Evolutionary conservation across 1,284 basidiomycete species (phyloP).

Genomic region (Naganishia liquefaciens): DNA sequence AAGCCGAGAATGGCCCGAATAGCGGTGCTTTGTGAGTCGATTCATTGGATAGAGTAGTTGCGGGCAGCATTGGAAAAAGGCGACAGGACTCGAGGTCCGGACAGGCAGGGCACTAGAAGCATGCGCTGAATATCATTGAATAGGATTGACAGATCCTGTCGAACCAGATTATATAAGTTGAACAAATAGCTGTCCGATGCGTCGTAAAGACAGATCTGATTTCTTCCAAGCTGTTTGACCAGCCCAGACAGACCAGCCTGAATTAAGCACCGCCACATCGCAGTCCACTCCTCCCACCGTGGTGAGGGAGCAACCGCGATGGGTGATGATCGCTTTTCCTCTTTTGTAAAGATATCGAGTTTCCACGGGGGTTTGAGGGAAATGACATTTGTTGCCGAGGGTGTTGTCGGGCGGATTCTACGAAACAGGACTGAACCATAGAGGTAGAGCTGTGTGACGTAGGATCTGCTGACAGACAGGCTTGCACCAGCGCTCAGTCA

Average conservation of each 20-base stretch:
- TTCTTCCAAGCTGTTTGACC: not conserved
- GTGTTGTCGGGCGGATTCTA: constrained; percentile 1
- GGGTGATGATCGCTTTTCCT: constrained; percentile 13
- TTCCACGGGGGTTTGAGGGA: constrained; percentile 9
- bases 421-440: constrained; percentile 21
- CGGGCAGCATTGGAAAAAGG: too few species aligned
- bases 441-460: constrained; percentile 13
- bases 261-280: constrained; percentile 23
- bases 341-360: constrained; percentile 23
- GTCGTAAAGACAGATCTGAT: constrained; percentile 28
- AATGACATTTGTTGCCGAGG: constrained; percentile 28
- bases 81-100: not conserved
- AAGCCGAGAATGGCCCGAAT: not conserved
- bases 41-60: not conserved
- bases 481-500: too few species aligned
- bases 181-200: constrained; percentile 28
- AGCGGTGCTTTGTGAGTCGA: not conserved
- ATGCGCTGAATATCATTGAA: too few species aligned
- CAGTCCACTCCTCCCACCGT: constrained; percentile 6
- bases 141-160: too few species aligned
- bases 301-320: not conserved
- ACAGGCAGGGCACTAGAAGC: too few species aligned
- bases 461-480: too few species aligned
- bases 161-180: too few species aligned
- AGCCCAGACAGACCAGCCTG: constrained; percentile 20